Evolutionary conservation across 2,329 filamentous ascomycete genomes (phyloP).

Genomic region (Peltaster fructicola): DNA sequence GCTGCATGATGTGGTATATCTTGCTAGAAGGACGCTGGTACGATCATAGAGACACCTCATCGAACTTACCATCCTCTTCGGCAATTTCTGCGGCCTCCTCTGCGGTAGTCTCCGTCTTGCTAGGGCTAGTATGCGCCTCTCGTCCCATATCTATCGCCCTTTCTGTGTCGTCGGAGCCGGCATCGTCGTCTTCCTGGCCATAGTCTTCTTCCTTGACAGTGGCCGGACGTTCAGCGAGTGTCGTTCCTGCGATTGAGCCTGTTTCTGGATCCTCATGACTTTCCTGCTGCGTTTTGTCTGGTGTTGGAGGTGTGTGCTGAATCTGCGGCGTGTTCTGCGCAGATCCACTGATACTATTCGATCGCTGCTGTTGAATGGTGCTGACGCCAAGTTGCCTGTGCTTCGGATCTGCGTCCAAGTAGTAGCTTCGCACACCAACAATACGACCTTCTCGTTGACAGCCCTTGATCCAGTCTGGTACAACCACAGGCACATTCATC

Average conservation of each 20-base stretch:
- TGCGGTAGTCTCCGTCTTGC: slow-evolving; percentile 7
- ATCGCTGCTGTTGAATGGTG: slow-evolving; percentile 13
- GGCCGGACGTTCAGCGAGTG: slow-evolving; percentile 9
- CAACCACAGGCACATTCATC: slow-evolving; percentile 93
- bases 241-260: slow-evolving; percentile 1
- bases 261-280: neutral
- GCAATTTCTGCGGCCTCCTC: slow-evolving; percentile 3
- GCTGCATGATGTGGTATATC: slow-evolving; percentile 7
- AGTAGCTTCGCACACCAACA: slow-evolving; percentile 87
- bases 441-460: slow-evolving; percentile 87
- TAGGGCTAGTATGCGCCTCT: slow-evolving; percentile 7
- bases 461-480: slow-evolving; percentile 94
- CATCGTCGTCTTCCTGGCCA: slow-evolving; percentile 7
- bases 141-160: slow-evolving; percentile 11
- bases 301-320: slow-evolving; percentile 33
- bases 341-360: slow-evolving; percentile 13
- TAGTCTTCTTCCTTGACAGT: slow-evolving; percentile 14
- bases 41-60: slow-evolving; percentile 11
- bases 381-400: slow-evolving; percentile 34
- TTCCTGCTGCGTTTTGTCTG: slow-evolving; percentile 19
- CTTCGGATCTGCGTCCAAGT: slow-evolving; percentile 68
- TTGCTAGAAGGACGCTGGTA: neutral
- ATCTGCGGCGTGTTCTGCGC: slow-evolving; percentile 27
- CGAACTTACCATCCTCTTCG: slow-evolving; percentile 12
- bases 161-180: slow-evolving; percentile 11